These are phyloP conservation scores for Xylaria grammica DNA, from an alignment of 495 filamentous ascomycete species.

Conservation along the genomic window DNA sequence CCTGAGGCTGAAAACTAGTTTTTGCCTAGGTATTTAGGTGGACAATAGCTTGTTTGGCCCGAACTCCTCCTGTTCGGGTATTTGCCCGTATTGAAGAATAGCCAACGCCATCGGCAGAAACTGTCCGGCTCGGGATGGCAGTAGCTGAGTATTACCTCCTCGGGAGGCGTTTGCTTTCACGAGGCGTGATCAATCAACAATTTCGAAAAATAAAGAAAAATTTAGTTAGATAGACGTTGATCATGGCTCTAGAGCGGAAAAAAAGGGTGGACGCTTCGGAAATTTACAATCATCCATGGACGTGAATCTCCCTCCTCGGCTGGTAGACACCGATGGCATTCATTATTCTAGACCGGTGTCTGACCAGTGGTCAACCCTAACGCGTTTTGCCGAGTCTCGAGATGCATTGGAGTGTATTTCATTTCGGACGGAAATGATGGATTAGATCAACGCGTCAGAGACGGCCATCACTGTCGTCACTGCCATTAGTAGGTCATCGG, in stretches of 20 bases:
- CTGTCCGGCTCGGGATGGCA: neutral
- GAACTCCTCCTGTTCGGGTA: constrained; percentile 1
- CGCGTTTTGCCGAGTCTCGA: constrained; percentile 10
- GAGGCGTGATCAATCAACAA: neutral
- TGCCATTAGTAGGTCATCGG: constrained; percentile 13
- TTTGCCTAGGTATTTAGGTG: neutral
- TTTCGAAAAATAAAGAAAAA: neutral
- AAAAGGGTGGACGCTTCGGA: neutral
- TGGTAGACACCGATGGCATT: neutral
- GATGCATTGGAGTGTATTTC: neutral
- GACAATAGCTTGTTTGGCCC: constrained; percentile 11
- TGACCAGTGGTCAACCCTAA: constrained; percentile 9
- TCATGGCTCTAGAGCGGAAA: neutral
- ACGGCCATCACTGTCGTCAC: neutral
- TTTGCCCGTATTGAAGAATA: constrained; percentile 13
- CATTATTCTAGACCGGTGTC: neutral
- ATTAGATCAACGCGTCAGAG: neutral
- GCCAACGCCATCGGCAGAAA: neutral
- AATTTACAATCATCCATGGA: neutral
- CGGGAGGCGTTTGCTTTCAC: neutral
- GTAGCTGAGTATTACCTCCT: constrained; percentile 12
- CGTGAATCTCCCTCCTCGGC: neutral
- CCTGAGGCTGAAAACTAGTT: constrained; percentile 17
- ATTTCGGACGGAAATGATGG: constrained; percentile 2
- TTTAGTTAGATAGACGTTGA: neutral